phyloP scores from a whole-genome alignment of 2,329 filamentous ascomycete genomes.

The Sporothrix globosa region DNA sequence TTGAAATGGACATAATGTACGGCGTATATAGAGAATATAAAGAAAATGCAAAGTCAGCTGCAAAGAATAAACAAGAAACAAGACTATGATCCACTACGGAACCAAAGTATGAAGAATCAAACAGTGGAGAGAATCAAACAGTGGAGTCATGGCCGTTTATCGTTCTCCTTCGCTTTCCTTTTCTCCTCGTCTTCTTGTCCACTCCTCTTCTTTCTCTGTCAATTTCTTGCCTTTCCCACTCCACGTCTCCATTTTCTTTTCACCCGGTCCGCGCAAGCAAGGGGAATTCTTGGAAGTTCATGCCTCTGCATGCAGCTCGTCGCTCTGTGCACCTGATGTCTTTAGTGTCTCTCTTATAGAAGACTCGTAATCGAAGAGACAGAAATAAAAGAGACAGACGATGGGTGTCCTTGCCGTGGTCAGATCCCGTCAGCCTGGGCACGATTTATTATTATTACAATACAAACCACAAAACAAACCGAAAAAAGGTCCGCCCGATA shows the following conservation, averaged over 20 bases:
- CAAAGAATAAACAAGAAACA: no score
- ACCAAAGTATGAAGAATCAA: neutral
- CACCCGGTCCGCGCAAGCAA: neutral
- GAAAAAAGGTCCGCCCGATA: neutral
- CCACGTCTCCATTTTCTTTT: neutral
- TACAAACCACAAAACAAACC: neutral
- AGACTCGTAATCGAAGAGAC: no score
- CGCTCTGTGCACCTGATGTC: no score
- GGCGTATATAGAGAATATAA: neutral
- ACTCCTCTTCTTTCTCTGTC: no score
- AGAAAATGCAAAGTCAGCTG: neutral
- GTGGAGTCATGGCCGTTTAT: neutral
- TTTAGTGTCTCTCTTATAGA: no score
- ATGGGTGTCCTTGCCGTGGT: no score
- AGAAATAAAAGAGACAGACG: no score
- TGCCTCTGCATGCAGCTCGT: no score
- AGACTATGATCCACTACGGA: neutral
- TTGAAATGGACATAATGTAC: neutral
- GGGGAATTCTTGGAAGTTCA: no score
- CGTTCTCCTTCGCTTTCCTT: neutral
- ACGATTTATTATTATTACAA: neutral
- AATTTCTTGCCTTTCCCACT: neutral
- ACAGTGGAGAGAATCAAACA: no score
- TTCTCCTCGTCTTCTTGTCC: neutral
- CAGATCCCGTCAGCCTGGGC: no score